phyloP scores from a whole-genome alignment of 2,329 filamentous ascomycete species.

The Periconia digitata region DNA sequence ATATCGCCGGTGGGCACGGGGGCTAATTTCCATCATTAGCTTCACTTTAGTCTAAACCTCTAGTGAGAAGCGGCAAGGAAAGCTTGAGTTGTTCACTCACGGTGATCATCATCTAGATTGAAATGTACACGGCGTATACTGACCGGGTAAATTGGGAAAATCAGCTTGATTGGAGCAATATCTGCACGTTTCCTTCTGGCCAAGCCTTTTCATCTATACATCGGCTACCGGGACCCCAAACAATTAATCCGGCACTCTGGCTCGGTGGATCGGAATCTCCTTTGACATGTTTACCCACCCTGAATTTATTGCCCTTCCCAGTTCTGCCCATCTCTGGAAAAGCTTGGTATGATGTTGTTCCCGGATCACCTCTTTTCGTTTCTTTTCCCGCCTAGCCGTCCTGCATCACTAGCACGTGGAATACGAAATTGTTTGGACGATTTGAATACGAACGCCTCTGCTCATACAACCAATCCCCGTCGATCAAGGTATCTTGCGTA shows the following conservation, averaged over 20 bases:
- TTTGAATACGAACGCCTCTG: not conserved
- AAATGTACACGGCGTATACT: conserved; percentile 3
- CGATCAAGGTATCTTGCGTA: not conserved
- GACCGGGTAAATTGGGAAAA: conserved; percentile 16
- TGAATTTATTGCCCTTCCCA: conserved; percentile 4
- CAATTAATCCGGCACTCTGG: conserved; percentile 13
- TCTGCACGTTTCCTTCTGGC: conserved; percentile 3
- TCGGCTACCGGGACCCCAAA: conserved; percentile 2
- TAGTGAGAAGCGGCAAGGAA: not conserved
- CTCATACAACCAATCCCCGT: not conserved
- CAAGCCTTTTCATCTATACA: not conserved
- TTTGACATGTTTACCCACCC: conserved; percentile 7
- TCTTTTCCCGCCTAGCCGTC: not conserved
- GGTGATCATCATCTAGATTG: conserved; percentile 2
- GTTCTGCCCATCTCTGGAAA: not conserved
- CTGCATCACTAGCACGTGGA: not conserved
- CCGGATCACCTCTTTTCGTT: not conserved
- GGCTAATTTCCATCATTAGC: not conserved
- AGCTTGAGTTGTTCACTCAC: not conserved
- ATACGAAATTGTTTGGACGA: not conserved
- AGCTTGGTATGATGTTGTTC: conserved; percentile 2
- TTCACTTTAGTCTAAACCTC: conserved; percentile 1
- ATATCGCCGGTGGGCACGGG: conserved; percentile 6
- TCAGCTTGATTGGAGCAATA: conserved; percentile 7
- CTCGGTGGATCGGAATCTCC: conserved; percentile 8